Evolutionary conservation across 2,329 filamentous ascomycete species (phyloP), one percentile per base, ranked within the genome.

Genomic region (Phialophora expanda): DNA sequence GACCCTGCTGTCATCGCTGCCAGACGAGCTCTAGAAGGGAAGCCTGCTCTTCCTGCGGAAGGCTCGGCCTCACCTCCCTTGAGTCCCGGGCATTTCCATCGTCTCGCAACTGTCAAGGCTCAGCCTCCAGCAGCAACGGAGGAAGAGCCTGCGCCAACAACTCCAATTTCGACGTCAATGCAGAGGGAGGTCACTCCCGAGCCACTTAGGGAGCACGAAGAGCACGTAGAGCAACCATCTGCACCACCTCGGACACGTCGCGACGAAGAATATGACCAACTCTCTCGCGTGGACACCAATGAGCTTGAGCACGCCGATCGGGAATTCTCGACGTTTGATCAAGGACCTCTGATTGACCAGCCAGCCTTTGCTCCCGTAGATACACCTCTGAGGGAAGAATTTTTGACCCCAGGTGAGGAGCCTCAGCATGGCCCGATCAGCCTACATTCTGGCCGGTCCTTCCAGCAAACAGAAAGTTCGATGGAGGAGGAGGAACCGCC

Each of bases 321-420:
- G 4, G 81, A 82, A 60, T 88, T 89, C 73, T 85, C 85, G 17
- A 82, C 82, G 26, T 98, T 98, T 74, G 90, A 95, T 74, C 94
- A 98, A 79, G 95, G 93, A 1, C 95, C 95, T 1, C 84, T 97
- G 26, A 78, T 86, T 9, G 93, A 98, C 64, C 90, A 95, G 76
- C 94, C 95, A 2, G 91, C 93, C 0, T 96, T 96, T 74, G 83
- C 87, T 11, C 91, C 91, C 0, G 82, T 80, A 2, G 85, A 88
- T 14, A 78, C 78, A 30, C 81, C 82, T 28, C 74, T 76, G 17
- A 48, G 61, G 61, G 62, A 58, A 46, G 67, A 64, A 24, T 68
- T 68, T 34, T 55, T 65, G 55, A 69, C 62, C n/a, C 62, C 69
- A 4, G 55, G 38, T 24, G 62, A 66, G 55, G 60, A 66, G 41